Evolutionary conservation across 208 protist species (phyloP), one percentile per base, ranked within the genome.

Genomic region (Crithidia fasciculata): DNA sequence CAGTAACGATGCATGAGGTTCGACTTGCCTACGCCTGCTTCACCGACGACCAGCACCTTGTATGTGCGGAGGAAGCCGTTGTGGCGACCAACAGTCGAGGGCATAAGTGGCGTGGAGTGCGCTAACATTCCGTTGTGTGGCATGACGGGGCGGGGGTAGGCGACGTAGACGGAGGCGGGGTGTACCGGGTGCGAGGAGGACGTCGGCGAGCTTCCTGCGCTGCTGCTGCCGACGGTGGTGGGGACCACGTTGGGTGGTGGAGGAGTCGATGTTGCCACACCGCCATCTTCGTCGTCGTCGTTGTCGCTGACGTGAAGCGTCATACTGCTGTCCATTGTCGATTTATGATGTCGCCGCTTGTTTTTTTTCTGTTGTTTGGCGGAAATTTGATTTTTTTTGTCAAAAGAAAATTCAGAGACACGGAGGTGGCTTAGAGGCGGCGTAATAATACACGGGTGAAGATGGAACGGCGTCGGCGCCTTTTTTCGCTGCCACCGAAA

Each of bases 11-110:
- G 87, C 57, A 99, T 87, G 3, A 99, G 82, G 80, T 96, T 98
- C 16, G 86, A 98, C 85, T 99, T 99, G 67, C 98, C 97, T 12
- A 98, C 96, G 40, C 90, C 95, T 69, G 95, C 97, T 70, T 98
- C 95, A 41, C 90, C 88, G 60, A 99, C 98, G 57, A 99, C 88
- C 41, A 99, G 96, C 53, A 98, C 96, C 77, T 99, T 99, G 82
- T 98, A 98, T 37, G 97, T 98, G 15, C 54, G 92, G n/a, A 84
- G 76, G 39, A 87, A 87, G 8, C 70, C 67, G 54, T 60, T 86
- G 55, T 70, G 74, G 0, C 19, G 59, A n/a, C 62, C 63, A 3
- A 67, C 60, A 0, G 40, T 55, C 36, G 60, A 72, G 8, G 70
- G 63, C 55, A 76, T 49, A 58, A 71, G 55, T 3, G 66, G 40